These are phyloP conservation scores for Trichoderma harzianum DNA, from an alignment of 2,329 filamentous ascomycete species.

Conservation along the genomic window DNA sequence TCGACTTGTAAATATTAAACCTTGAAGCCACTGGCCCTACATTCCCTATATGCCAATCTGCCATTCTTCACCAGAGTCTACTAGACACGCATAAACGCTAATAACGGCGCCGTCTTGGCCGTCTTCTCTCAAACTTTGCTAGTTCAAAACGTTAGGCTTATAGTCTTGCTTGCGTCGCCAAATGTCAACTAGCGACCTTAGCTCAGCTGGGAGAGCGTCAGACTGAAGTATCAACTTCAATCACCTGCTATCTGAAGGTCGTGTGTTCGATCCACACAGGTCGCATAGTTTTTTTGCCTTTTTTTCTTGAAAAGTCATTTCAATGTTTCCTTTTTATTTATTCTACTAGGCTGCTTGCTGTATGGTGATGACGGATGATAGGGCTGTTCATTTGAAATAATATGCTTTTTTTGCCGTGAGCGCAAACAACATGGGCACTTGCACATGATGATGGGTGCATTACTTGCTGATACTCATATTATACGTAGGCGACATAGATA, in stretches of 20 bases:
- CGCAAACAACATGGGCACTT: no score
- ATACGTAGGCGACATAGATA: no score
- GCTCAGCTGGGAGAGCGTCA: slow-evolving; percentile 31
- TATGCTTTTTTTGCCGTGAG: neutral
- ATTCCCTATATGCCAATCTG: neutral
- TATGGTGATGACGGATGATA: no score
- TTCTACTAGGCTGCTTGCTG: no score
- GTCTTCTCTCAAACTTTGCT: neutral
- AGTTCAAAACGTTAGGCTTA: neutral
- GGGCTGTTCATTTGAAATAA: no score
- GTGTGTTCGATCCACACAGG: slow-evolving; percentile 31
- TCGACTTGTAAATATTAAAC: neutral
- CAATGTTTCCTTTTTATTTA: no score
- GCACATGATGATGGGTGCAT: no score
- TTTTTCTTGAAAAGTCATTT: no score
- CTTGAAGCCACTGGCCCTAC: no score
- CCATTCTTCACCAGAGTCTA: neutral
- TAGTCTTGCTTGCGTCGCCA: neutral
- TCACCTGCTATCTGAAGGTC: slow-evolving; percentile 24
- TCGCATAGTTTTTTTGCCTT: slow-evolving; percentile 22
- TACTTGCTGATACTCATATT: no score
- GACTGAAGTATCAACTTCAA: slow-evolving; percentile 18
- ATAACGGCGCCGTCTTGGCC: neutral
- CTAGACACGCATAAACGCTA: neutral
- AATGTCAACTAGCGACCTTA: slow-evolving; percentile 25